Conservation (phyloP, 1,284 basidiomycete genomes). For the Malassezia pachydermatis region DNA sequence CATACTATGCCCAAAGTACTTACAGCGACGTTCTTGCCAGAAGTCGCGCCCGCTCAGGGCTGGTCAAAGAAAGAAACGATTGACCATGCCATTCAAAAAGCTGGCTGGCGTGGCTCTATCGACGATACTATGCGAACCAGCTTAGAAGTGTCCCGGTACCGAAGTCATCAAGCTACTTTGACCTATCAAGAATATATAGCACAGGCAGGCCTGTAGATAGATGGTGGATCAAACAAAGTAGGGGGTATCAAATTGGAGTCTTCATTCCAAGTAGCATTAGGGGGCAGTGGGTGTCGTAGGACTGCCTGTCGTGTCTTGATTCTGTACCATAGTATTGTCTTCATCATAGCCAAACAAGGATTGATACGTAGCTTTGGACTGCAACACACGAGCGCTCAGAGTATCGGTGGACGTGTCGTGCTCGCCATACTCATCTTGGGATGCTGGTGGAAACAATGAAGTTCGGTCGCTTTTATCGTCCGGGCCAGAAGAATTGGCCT, state of each 20-base stretch:
- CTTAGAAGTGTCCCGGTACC: slow-evolving; percentile 71
- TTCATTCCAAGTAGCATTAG: no score
- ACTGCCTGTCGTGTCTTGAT: no score
- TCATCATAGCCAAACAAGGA: slow-evolving; percentile 14
- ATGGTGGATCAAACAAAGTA: no score
- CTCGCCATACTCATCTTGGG: no score
- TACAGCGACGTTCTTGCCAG: slow-evolving; percentile 85
- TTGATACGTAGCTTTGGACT: slow-evolving; percentile 4
- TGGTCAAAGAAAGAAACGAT: slow-evolving; percentile 83
- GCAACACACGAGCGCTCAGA: slow-evolving; percentile 1
- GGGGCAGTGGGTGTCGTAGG: no score
- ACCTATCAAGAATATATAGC: slow-evolving; percentile 58
- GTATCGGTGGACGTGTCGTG: no score
- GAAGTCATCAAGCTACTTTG: slow-evolving; percentile 64
- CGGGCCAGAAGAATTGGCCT: not conserved
- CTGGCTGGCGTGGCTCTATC: slow-evolving; percentile 68
- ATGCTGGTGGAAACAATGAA: no score
- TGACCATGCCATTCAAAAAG: slow-evolving; percentile 81
- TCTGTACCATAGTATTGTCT: no score
- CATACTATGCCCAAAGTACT: slow-evolving; percentile 44
- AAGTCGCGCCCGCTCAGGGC: slow-evolving; percentile 81
- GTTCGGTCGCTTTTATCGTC: no score
- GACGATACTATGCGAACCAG: slow-evolving; percentile 69
- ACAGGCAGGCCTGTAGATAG: no score
- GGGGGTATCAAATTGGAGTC: no score